A percentile compares a stretch with the other conserved stretches of the same genome.
These are phyloP conservation scores for Nitzschia inconspicua DNA, from an alignment of 108 stramenopile genomes.

Conservation along the genomic window DNA sequence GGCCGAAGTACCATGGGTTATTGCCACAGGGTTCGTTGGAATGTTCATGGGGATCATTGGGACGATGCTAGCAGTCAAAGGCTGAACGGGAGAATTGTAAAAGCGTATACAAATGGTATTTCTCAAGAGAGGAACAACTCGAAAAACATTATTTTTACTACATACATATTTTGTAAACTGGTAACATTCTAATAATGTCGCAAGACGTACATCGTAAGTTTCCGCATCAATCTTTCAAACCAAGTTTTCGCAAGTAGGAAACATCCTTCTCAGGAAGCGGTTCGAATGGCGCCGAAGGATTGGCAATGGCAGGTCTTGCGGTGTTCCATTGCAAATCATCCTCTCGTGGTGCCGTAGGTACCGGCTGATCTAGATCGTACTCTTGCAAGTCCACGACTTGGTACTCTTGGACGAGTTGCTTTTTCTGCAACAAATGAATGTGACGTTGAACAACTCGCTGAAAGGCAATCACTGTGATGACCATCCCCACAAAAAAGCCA, in stretches of 20 bases:
- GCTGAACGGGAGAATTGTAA: too few species aligned
- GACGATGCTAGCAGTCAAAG: not conserved
- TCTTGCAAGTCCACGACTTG: constrained; percentile 18
- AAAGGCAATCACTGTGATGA: constrained; percentile 6
- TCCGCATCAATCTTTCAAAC: constrained; percentile 7
- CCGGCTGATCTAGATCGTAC: constrained; percentile 17
- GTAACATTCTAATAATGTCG: too few species aligned
- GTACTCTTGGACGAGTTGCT: constrained; percentile 16
- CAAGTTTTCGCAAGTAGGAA: constrained; percentile 1
- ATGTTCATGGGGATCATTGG: constrained; percentile 13
- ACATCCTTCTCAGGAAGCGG: not conserved
- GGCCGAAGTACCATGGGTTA: constrained; percentile 1
- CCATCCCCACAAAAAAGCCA: constrained; percentile 17
- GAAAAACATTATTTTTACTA: too few species aligned
- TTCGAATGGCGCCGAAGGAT: too few species aligned
- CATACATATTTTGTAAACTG: too few species aligned
- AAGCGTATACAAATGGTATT: too few species aligned
- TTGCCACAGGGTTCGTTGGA: not conserved
- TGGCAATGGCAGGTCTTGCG: not conserved
- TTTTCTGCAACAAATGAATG: constrained; percentile 20
- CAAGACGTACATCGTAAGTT: too few species aligned
- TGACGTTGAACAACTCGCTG: constrained; percentile 16
- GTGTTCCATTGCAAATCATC: not conserved
- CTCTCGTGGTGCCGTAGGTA: not conserved
- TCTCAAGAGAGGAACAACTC: too few species aligned